These are phyloP conservation scores for Chlamydomonas sphaeroides DNA, from an alignment of 139 green algal species.

Conservation along the genomic window DNA sequence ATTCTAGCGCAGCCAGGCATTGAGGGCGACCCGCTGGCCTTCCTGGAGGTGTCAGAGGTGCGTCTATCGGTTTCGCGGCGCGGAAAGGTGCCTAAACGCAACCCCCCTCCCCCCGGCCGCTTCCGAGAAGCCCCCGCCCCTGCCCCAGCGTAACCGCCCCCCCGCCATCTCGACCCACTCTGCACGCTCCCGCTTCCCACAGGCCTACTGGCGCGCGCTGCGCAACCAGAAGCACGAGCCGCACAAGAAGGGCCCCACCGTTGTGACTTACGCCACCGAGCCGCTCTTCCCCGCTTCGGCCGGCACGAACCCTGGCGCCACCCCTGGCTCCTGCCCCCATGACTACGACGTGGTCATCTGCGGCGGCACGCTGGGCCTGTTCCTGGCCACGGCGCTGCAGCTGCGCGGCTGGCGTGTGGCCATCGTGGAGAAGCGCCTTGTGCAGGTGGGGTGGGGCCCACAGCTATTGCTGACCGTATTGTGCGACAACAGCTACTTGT, in stretches of 20 bases:
- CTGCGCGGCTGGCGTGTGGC: slow-evolving; percentile 56
- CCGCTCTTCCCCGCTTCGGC: not conserved
- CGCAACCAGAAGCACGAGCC: slow-evolving; percentile 55
- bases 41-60: slow-evolving; percentile 62
- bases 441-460: slow-evolving; percentile 42
- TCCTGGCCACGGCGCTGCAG: slow-evolving; percentile 83
- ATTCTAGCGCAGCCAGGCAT: too few species aligned
- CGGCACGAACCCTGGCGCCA: not conserved
- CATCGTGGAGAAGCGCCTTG: slow-evolving; percentile 70
- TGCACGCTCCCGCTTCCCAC: too few species aligned
- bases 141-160: too few species aligned
- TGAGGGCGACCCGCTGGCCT: slow-evolving; percentile 46
- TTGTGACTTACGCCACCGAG: slow-evolving; percentile 29
- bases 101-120: too few species aligned
- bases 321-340: not conserved
- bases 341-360: slow-evolving; percentile 86
- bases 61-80: too few species aligned
- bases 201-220: slow-evolving; percentile 58
- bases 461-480: not conserved
- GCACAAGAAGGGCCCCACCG: slow-evolving; percentile 52
- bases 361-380: slow-evolving; percentile 89
- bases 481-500: too few species aligned
- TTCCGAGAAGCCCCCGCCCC: too few species aligned
- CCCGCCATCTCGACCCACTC: too few species aligned
- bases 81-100: too few species aligned